phyloP scores from a whole-genome alignment of 805 yeast genomes.

The Komagataella phaffii region DNA sequence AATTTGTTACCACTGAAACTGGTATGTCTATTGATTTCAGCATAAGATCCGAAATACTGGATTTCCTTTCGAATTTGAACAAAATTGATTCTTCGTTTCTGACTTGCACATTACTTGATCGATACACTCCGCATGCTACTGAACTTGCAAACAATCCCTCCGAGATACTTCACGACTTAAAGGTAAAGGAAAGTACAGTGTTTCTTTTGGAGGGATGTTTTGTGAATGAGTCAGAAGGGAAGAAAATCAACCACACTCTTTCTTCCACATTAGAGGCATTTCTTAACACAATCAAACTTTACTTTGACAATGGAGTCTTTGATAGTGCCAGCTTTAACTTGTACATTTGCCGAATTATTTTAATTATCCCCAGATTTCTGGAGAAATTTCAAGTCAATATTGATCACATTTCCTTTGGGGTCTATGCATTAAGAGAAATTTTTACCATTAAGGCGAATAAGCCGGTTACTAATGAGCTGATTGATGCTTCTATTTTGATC shows the following conservation, averaged over 20 bases:
- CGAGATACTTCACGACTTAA: conserved; percentile 11
- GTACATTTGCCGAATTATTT: conserved; percentile 32
- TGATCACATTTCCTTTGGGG: conserved; percentile 10
- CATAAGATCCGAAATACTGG: conserved; percentile 50
- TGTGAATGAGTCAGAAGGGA: conserved; percentile 20
- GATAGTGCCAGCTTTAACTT: conserved; percentile 12
- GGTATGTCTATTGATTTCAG: conserved; percentile 45
- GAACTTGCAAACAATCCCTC: neutral
- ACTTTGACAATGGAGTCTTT: neutral
- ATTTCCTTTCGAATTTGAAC: conserved; percentile 37
- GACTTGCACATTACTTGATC: conserved; percentile 11
- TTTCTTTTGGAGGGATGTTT: conserved; percentile 27
- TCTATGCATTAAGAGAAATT: conserved; percentile 12
- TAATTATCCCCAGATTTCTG: conserved; percentile 42
- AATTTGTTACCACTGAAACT: conserved; percentile 59
- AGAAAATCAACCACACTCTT: conserved; percentile 1
- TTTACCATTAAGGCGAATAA: conserved; percentile 4
- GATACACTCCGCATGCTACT: conserved; percentile 2
- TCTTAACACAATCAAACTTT: neutral
- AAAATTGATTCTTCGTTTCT: conserved; percentile 20
- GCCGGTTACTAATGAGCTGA: conserved; percentile 10
- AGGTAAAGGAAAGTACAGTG: conserved; percentile 24
- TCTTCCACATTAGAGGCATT: neutral
- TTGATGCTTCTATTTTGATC: conserved; percentile 25
- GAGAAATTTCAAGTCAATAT: conserved; percentile 29